Conservation (phyloP, 225 moss, liverwort and hornwort genomes). For the Sphagnum tenellum region DNA sequence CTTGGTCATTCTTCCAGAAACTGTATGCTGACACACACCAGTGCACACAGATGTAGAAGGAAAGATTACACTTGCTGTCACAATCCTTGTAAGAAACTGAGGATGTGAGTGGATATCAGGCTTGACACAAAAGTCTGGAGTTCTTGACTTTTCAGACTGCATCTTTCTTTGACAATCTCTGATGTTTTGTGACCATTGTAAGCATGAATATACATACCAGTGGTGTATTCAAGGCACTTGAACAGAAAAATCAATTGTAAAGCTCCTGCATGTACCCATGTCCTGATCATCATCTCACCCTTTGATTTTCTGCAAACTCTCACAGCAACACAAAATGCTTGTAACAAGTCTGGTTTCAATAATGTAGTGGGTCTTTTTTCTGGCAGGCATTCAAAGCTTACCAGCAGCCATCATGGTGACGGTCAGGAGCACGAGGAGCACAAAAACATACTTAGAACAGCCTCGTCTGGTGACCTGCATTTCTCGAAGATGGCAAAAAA, state of each 20-base stretch:
- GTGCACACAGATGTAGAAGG: constrained; percentile 3
- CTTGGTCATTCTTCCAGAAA: constrained; percentile 52
- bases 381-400: constrained; percentile 8
- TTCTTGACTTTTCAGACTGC: neutral
- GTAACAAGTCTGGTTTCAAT: no score
- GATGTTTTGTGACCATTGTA: neutral
- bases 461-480: no score
- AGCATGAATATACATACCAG: constrained; percentile 16
- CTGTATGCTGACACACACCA: constrained; percentile 20
- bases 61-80: neutral
- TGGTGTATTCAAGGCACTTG: constrained; percentile 44
- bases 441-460: constrained; percentile 33
- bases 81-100: no score
- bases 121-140: no score
- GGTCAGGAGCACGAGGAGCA: constrained; percentile 51
- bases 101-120: neutral
- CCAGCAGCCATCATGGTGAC: constrained; percentile 52
- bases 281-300: no score
- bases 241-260: constrained; percentile 44
- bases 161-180: neutral
- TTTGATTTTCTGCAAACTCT: neutral
- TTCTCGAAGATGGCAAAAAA: no score
- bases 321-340: neutral
- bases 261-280: constrained; percentile 22
- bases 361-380: neutral